phyloP scores from a whole-genome alignment of 768 basidiomycete species.

The Pisolithus marmoratus region DNA sequence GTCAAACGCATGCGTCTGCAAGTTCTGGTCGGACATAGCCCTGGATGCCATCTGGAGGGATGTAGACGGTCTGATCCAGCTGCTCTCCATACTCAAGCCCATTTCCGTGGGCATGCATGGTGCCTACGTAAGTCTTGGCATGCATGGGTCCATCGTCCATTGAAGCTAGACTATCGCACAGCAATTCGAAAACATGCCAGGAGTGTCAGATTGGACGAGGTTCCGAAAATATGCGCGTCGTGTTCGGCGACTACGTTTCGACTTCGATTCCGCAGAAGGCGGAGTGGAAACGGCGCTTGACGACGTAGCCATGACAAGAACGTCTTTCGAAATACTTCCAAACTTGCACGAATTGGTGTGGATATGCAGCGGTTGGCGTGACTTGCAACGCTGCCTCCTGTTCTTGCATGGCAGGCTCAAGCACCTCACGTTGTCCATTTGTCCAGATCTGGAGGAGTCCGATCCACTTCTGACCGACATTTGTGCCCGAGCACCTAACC shows the following conservation, averaged over 20 bases:
- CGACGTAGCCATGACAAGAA: slow-evolving; percentile 52
- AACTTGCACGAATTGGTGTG: slow-evolving; percentile 49
- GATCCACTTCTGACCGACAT: slow-evolving; percentile 33
- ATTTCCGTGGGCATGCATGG: slow-evolving; percentile 12
- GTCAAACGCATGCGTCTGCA: slow-evolving; percentile 49
- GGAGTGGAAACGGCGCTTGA: slow-evolving; percentile 31
- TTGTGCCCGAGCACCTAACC: slow-evolving; percentile 44
- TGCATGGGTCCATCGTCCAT: too few relatives aligned
- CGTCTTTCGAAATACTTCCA: slow-evolving; percentile 48
- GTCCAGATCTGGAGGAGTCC: slow-evolving; percentile 6
- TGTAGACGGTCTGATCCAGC: slow-evolving; percentile 37
- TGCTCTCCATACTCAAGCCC: slow-evolving; percentile 48
- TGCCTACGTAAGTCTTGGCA: too few relatives aligned
- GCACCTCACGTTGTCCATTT: slow-evolving; percentile 29
- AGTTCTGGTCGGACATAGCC: slow-evolving; percentile 51
- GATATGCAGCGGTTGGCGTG: slow-evolving; percentile 22
- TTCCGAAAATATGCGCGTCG: slow-evolving; percentile 51
- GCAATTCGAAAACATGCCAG: slow-evolving; percentile 38
- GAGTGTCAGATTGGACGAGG: slow-evolving; percentile 47
- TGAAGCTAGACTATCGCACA: slow-evolving; percentile 12
- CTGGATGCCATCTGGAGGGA: slow-evolving; percentile 56
- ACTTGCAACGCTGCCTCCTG: slow-evolving; percentile 37
- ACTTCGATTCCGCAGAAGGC: slow-evolving; percentile 8
- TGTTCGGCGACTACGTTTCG: slow-evolving; percentile 35
- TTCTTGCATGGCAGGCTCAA: slow-evolving; percentile 56